Conservation (phyloP, 345 rosid species). For the Odontarrhena argentea region DNA sequence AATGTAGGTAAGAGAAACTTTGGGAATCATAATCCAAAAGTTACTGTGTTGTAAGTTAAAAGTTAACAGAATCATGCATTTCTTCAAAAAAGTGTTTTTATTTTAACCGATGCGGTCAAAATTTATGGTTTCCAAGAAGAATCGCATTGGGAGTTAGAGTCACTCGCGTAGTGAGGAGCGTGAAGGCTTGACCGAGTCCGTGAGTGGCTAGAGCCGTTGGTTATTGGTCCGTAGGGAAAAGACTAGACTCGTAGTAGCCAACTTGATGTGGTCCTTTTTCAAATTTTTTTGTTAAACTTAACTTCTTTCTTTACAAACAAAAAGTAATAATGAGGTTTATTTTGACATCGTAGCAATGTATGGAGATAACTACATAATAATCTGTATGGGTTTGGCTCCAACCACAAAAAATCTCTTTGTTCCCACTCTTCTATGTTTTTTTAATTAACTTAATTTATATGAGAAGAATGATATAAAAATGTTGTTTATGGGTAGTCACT, state of each 20-base stretch:
- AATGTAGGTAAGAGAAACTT: not conserved
- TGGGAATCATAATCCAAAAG: slow-evolving; percentile 22
- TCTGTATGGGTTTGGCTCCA: slow-evolving; percentile 18
- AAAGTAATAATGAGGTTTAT: not conserved
- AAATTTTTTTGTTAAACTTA: not conserved
- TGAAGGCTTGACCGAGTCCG: slow-evolving; percentile 33
- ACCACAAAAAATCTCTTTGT: slow-evolving; percentile 3
- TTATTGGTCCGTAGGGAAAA: slow-evolving; percentile 17
- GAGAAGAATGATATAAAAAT: not conserved
- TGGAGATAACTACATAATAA: slow-evolving; percentile 16
- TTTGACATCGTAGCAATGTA: slow-evolving; percentile 17
- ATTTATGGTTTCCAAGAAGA: slow-evolving; percentile 20
- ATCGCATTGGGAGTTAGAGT: not conserved
- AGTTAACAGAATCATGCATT: slow-evolving; percentile 27
- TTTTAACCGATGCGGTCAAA: slow-evolving; percentile 38
- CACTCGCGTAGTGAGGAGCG: not conserved
- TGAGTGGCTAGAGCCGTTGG: slow-evolving; percentile 32
- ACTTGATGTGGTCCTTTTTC: slow-evolving; percentile 24
- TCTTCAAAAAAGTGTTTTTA: not conserved
- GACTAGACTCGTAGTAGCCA: slow-evolving; percentile 28
- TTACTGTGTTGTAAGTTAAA: slow-evolving; percentile 10
- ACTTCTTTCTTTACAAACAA: not conserved
- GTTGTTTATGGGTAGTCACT: slow-evolving; percentile 12
- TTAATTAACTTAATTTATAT: not conserved
- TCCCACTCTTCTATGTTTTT: slow-evolving; percentile 20